Conservation (phyloP, 1,139 yeast genomes). For the Lodderomyces metapsilosis region DNA sequence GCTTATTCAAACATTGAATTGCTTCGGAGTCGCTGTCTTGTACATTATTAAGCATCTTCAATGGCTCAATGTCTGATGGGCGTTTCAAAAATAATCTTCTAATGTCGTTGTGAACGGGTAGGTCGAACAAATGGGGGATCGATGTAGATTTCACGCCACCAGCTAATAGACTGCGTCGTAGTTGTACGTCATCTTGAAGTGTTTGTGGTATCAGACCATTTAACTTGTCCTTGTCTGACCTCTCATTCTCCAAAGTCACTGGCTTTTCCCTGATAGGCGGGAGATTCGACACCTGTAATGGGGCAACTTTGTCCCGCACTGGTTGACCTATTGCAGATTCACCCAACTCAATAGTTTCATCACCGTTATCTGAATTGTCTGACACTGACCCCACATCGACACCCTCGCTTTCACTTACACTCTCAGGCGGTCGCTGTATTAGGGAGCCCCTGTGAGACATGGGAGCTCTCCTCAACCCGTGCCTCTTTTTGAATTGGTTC, state of each 20-base stretch:
- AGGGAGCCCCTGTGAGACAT: not conserved
- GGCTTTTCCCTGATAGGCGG: too few relatives aligned
- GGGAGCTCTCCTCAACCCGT: conserved; percentile 42
- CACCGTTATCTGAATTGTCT: not conserved
- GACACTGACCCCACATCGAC: not conserved
- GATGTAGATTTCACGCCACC: not conserved
- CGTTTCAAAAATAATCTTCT: not conserved
- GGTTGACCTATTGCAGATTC: not conserved
- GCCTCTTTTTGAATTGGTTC: conserved; percentile 57
- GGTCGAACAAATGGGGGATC: not conserved
- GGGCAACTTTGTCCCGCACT: too few relatives aligned
- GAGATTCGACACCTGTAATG: not conserved
- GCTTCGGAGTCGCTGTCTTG: conserved; percentile 3
- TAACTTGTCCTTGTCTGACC: not conserved
- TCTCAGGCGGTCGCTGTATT: not conserved
- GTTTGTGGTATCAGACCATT: not conserved
- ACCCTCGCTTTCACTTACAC: not conserved
- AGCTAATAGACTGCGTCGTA: not conserved
- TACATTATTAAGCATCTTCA: not conserved
- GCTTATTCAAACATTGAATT: conserved; percentile 3
- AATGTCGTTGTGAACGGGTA: not conserved
- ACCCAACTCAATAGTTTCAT: not conserved
- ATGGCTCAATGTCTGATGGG: not conserved
- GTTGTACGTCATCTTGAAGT: not conserved
- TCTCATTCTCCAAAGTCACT: not conserved